These are phyloP conservation scores for Volvox reticuliferus DNA, from an alignment of 139 green algal genomes.

Conservation along the genomic window DNA sequence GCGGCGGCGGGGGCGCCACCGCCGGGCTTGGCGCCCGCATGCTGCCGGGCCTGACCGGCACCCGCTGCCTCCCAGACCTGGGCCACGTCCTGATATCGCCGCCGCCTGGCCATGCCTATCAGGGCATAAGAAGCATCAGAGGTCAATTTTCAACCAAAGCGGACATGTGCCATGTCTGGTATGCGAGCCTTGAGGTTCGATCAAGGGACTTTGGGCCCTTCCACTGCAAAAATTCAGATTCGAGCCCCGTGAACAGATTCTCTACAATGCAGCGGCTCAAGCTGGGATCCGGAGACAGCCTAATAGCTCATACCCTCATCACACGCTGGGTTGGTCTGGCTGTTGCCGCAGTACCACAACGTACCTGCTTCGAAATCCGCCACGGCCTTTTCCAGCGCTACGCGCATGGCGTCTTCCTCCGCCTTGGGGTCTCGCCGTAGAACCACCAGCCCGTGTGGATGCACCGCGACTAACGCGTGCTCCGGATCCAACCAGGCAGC, in stretches of 20 bases:
- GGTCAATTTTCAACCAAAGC: too few relatives aligned
- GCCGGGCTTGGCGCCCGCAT: background rate
- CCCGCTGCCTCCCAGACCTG: background rate
- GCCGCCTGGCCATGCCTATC: background rate
- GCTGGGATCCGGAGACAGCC: too few relatives aligned
- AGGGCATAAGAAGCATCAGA: background rate
- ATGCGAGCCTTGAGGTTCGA: too few relatives aligned
- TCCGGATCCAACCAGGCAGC: background rate
- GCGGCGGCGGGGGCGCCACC: background rate
- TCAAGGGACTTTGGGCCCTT: too few relatives aligned
- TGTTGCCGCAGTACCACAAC: too few relatives aligned
- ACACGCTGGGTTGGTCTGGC: too few relatives aligned
- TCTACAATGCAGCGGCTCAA: too few relatives aligned
- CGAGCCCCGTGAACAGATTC: too few relatives aligned
- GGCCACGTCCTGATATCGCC: background rate
- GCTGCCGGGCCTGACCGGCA: too few relatives aligned
- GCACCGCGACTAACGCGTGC: constrained; percentile 9
- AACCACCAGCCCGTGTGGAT: constrained; percentile 44
- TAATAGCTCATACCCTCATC: too few relatives aligned
- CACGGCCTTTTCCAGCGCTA: background rate
- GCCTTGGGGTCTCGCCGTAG: background rate
- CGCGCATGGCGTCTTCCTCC: constrained; percentile 5
- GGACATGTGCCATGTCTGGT: too few relatives aligned
- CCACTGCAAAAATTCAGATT: too few relatives aligned
- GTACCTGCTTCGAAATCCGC: background rate